Conservation (phyloP, 2,329 filamentous ascomycete genomes). For the Aspergillus piperis region DNA sequence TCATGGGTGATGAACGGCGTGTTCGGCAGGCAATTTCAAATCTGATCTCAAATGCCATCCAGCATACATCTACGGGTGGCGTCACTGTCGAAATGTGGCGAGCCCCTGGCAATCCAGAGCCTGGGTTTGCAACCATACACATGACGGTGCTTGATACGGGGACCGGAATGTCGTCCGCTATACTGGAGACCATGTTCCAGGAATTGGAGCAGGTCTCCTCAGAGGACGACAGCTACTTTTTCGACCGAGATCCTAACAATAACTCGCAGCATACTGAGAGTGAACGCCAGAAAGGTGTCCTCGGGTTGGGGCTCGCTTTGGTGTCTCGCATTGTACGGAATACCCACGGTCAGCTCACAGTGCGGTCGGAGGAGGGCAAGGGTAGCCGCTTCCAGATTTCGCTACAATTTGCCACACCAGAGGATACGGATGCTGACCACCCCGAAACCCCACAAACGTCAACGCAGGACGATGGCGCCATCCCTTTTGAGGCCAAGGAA, state of each 20-base stretch:
- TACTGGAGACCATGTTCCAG: constrained; percentile 61
- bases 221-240: constrained; percentile 53
- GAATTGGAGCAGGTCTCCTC: constrained; percentile 67
- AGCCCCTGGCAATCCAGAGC: constrained; percentile 43
- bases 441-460: constrained; percentile 11
- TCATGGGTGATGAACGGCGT: constrained; percentile 76
- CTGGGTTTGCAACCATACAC: constrained; percentile 66
- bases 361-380: constrained; percentile 80
- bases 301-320: constrained; percentile 82
- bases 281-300: constrained; percentile 46
- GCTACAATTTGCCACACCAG: constrained; percentile 70
- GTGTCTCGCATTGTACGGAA: constrained; percentile 86
- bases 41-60: constrained; percentile 79
- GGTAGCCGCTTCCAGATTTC: constrained; percentile 82
- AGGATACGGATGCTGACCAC: constrained; percentile 11
- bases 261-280: neutral
- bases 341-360: constrained; percentile 82
- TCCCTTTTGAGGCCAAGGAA: constrained; percentile 24
- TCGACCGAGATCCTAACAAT: constrained; percentile 35
- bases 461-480: neutral
- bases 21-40: constrained; percentile 84
- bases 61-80: constrained; percentile 69
- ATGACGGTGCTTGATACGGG: constrained; percentile 77
- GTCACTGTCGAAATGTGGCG: constrained; percentile 72
- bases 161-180: constrained; percentile 59